Conservation (phyloP, 495 filamentous ascomycete genomes). For the Trichoderma asperelloides region DNA sequence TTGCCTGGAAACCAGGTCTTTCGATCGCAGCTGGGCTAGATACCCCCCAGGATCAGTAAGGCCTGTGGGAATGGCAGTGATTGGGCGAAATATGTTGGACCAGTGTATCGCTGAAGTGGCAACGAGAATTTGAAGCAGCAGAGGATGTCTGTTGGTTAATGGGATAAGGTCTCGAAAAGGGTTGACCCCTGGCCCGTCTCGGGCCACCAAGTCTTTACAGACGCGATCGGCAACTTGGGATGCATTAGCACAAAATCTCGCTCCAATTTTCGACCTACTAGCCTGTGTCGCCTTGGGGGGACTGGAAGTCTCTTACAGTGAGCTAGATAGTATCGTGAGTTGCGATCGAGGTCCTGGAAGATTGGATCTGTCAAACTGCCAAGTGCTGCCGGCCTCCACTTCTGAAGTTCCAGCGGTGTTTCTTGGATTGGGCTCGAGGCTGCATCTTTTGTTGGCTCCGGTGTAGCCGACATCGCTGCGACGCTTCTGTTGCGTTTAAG, state of each 20-base stretch:
- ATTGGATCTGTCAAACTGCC: conserved; percentile 10
- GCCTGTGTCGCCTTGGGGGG: conserved; percentile 3
- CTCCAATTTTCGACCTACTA: background rate
- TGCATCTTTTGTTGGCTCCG: background rate
- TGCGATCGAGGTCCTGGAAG: conserved; percentile 12
- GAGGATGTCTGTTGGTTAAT: conserved; percentile 33
- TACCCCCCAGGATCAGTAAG: conserved; percentile 7
- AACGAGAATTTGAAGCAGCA: conserved; percentile 41
- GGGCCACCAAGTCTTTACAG: conserved; percentile 43
- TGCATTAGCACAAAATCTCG: background rate
- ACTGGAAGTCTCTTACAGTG: conserved; percentile 11
- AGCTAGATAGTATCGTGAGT: conserved; percentile 11
- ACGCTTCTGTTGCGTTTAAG: background rate
- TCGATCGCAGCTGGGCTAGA: conserved; percentile 8
- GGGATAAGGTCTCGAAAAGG: conserved; percentile 43
- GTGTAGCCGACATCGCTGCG: background rate
- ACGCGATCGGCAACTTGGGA: conserved; percentile 41
- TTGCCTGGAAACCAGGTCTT: conserved; percentile 12
- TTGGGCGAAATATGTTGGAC: conserved; percentile 25
- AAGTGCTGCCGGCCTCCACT: background rate
- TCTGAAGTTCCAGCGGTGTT: background rate
- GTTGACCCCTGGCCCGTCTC: conserved; percentile 38
- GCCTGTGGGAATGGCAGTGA: conserved; percentile 12
- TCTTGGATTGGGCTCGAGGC: background rate
- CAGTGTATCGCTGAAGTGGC: conserved; percentile 48